Evolutionary conservation across 2,329 filamentous ascomycete species (phyloP).

Genomic region (Cladorrhinum sp.): DNA sequence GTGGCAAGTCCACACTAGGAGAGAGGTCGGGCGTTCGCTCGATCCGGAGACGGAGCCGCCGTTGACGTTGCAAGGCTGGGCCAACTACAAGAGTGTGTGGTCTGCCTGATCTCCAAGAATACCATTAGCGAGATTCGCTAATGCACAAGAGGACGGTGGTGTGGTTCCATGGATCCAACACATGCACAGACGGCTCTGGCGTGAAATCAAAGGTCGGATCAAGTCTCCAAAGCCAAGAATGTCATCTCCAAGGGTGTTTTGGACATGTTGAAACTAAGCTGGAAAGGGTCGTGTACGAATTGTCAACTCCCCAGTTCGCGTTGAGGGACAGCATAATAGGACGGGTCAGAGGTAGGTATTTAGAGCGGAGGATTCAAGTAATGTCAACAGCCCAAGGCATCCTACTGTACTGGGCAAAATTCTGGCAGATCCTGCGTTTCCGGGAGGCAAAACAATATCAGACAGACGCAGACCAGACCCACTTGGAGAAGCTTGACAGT

Average conservation of each 20-base stretch:
- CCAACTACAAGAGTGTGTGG: background rate
- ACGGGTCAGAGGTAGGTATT: too few species aligned
- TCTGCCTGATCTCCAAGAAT: background rate
- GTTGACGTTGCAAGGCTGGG: background rate
- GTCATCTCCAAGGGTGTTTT: background rate
- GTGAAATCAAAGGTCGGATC: background rate
- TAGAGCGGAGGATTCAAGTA: too few species aligned
- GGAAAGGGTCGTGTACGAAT: background rate
- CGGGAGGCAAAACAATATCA: too few species aligned
- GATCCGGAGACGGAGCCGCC: background rate
- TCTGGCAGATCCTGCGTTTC: too few species aligned
- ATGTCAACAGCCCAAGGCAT: too few species aligned
- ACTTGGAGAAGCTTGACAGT: background rate
- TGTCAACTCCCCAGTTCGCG: background rate
- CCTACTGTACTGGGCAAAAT: too few species aligned
- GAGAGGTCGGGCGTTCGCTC: background rate
- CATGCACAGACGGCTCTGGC: background rate
- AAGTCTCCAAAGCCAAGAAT: background rate
- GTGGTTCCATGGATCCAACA: background rate
- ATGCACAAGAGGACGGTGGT: conserved; percentile 2
- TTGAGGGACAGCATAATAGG: background rate
- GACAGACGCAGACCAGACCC: too few species aligned
- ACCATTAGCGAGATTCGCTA: conserved; percentile 1
- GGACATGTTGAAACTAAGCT: background rate
- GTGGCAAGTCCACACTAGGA: background rate